Base-by-base conservation (phyloP, 495 filamentous ascomycete genomes). In the Margaritispora aquatica region DNA sequence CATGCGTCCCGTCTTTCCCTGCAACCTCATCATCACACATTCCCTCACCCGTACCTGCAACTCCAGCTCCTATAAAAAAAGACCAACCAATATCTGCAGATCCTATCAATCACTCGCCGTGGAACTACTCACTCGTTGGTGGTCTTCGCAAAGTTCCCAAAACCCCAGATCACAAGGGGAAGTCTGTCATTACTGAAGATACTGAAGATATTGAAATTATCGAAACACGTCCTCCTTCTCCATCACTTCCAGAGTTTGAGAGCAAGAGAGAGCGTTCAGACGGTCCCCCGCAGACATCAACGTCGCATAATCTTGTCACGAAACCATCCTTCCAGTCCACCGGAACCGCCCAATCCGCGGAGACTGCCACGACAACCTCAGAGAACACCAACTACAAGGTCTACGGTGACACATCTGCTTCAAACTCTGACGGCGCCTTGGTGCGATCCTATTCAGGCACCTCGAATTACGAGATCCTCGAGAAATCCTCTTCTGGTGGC, bases 381-480 rank as follows among this genome's bases (percentile, higher is more conserved):
- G 79, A 80, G 51, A 76, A 66, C 9, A 70, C 77, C 17, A 83
- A 83, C 67, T 82, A 80, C 74, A 79, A 77, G 63, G 70, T 80
- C 24, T 77, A 79, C 60, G 73, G 74, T 53, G 68, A 68, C 60
- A 73, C 26, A 17, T 68, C 57, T 23, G 22, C 58, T 22, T 57
- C 72, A 63, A 9, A 67, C 65, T 34, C 66, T 66, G 51, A 71
- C 62, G 21, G 48, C 59, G 9, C 55, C 62, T 26, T 64, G 54
- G 63, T 34, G 60, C 64, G 50, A 61, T 64, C 58, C 55, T 71
- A 61, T 9, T 61, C 72, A 22, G 62, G 59, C 26, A 55, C 63
- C n/a, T 62, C 66, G 1, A 62, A 68, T 29, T 66, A 61, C 51
- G 59, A 63, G 41, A 9, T 54, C 63, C 31, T 64, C 54, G 63